Evolutionary conservation across 78 protist genomes (phyloP).

Genomic region (Cavenderia fasciculata): DNA sequence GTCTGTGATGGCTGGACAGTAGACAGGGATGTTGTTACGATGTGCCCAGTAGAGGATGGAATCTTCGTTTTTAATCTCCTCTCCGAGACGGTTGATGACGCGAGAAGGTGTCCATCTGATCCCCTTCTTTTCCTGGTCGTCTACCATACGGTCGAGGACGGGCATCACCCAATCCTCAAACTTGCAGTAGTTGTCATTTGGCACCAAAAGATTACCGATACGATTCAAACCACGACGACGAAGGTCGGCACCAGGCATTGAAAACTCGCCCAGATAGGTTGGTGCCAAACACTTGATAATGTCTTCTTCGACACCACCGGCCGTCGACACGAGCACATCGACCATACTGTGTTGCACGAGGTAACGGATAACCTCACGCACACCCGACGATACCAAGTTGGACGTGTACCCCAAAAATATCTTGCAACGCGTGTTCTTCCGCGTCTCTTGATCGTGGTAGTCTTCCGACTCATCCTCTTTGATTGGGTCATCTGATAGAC

Average conservation of each 20-base stretch:
- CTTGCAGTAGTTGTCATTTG: conserved; percentile 98
- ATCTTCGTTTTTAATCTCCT: conserved; percentile 92
- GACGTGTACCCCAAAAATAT: conserved; percentile 98
- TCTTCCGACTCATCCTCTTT: conserved; percentile 74
- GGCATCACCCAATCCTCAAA: conserved; percentile 98
- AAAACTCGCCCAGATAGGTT: conserved; percentile 96
- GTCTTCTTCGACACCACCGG: conserved; percentile 99
- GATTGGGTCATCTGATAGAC: conserved; percentile 80
- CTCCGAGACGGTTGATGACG: conserved; percentile 96
- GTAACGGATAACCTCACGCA: conserved; percentile 94
- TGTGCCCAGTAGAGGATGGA: conserved; percentile 97
- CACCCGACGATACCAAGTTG: conserved; percentile 97
- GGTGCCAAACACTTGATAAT: conserved; percentile 98
- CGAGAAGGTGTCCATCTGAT: conserved; percentile 95
- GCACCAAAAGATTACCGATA: conserved; percentile 98
- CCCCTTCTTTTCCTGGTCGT: conserved; percentile 86
- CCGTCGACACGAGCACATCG: conserved; percentile 96
- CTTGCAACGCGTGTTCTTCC: conserved; percentile 56
- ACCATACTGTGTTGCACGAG: conserved; percentile 90
- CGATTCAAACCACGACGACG: conserved; percentile 93
- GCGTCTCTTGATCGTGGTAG: not conserved
- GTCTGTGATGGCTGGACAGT: conserved; percentile 99
- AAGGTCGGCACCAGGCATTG: conserved; percentile 87
- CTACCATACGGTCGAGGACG: conserved; percentile 91
- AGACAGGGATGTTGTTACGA: conserved; percentile 98